Conservation (phyloP, 176 grass and related monocot genomes). For the Triticum timopheevii region DNA sequence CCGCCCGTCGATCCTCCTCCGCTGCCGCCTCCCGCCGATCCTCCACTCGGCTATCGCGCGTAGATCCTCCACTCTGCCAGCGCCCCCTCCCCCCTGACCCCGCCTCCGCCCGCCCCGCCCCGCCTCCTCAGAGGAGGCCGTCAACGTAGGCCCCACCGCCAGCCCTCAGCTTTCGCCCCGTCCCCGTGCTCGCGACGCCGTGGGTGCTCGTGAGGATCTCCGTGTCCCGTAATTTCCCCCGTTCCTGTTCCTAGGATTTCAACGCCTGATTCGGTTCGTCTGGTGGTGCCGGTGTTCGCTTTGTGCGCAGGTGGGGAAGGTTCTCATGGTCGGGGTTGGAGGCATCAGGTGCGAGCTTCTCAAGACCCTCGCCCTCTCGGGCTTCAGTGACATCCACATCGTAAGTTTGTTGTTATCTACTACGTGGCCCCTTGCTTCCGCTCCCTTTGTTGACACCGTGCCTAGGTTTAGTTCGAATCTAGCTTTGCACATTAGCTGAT, state of each 20-base stretch:
- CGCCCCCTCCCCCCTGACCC: no score
- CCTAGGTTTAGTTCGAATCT: constrained; percentile 14
- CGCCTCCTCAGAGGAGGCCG: no score
- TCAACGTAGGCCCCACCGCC: no score
- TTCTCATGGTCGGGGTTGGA: constrained; percentile 93
- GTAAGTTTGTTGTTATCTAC: constrained; percentile 31
- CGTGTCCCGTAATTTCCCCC: neutral
- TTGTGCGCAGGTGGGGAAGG: constrained; percentile 61
- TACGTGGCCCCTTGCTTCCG: neutral
- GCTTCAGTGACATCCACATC: constrained; percentile 90
- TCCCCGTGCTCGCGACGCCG: no score
- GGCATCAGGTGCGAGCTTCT: constrained; percentile 98
- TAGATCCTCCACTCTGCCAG: no score
- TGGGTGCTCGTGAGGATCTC: neutral
- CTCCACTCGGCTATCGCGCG: no score
- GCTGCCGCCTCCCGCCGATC: no score
- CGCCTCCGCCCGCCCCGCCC: no score
- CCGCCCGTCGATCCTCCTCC: no score
- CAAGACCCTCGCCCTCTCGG: constrained; percentile 94
- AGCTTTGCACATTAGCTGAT: neutral
- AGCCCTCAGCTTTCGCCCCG: no score
- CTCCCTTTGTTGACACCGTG: neutral
- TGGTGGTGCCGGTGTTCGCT: neutral
- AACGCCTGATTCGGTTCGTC: neutral
- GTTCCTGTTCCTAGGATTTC: neutral